These are phyloP conservation scores for Nidularia sp. DNA, from an alignment of 768 basidiomycete species.

Conservation along the genomic window DNA sequence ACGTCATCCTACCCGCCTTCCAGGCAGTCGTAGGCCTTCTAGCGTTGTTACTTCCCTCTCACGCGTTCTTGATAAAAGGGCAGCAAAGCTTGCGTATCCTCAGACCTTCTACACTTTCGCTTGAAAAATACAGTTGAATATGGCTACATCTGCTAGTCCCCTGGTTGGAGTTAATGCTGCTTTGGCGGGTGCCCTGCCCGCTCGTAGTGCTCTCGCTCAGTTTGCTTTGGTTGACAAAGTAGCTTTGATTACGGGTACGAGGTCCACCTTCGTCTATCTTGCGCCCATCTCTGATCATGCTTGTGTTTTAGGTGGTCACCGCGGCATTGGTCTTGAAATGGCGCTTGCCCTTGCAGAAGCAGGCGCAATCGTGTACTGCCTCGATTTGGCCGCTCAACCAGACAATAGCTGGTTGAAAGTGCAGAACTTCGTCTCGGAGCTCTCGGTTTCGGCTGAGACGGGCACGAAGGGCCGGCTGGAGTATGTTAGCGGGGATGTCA, in stretches of 20 bases:
- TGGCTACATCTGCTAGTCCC: no score
- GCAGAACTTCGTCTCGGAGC: no score
- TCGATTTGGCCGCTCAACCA: slow-evolving; percentile 51
- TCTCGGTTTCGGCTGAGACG: no score
- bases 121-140: no score
- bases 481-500: slow-evolving; percentile 56
- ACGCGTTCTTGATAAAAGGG: no score
- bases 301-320: slow-evolving; percentile 7
- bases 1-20: no score
- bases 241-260: slow-evolving; percentile 15
- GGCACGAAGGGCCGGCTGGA: slow-evolving; percentile 16
- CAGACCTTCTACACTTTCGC: no score
- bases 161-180: slow-evolving; percentile 5
- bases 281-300: not conserved
- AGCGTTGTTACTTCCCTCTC: no score
- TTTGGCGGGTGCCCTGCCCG: slow-evolving; percentile 1
- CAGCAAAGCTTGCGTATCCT: no score
- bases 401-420: slow-evolving; percentile 46
- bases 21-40: no score
- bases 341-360: slow-evolving; percentile 20
- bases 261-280: not conserved
- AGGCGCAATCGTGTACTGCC: slow-evolving; percentile 46
- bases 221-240: slow-evolving; percentile 15
- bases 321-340: slow-evolving; percentile 24
- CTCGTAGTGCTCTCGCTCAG: slow-evolving; percentile 11